Percentiles rank a stretch among this genome's conserved stretches.
Conservation (phyloP, 2,329 filamentous ascomycete species). For the Talaromyces sp. region DNA sequence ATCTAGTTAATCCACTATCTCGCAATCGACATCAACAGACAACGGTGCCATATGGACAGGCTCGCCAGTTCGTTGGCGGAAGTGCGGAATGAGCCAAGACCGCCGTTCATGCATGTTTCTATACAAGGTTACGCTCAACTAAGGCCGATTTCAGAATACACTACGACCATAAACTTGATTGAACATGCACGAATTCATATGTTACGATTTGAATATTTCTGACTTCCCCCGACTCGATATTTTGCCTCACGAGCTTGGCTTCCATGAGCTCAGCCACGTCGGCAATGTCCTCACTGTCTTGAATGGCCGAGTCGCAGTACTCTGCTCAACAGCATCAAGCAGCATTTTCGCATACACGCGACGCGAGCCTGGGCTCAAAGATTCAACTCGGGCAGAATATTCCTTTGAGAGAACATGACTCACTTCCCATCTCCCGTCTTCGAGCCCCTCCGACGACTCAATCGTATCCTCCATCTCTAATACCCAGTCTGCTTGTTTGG, state of each 20-base stretch:
- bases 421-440: slow-evolving; percentile 7
- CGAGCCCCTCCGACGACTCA: neutral
- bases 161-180: too few relatives aligned
- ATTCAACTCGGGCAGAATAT: neutral
- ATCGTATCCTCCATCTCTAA: slow-evolving; percentile 1
- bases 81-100: too few relatives aligned
- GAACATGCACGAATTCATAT: too few relatives aligned
- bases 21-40: too few relatives aligned
- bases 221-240: neutral
- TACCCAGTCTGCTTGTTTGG: neutral
- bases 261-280: slow-evolving; percentile 1
- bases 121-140: too few relatives aligned
- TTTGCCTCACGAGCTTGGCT: neutral
- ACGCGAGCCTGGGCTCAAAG: neutral
- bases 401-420: neutral
- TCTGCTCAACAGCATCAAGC: slow-evolving; percentile 4
- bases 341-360: neutral
- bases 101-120: too few relatives aligned
- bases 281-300: slow-evolving; percentile 1
- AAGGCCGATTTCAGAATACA: too few relatives aligned
- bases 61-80: too few relatives aligned
- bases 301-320: neutral
- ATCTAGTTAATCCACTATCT: too few relatives aligned
- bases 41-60: too few relatives aligned
- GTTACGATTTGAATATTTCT: too few relatives aligned